Evolutionary conservation across 768 basidiomycete genomes (phyloP), one percentile per base, ranked within the genome.

Genomic region (Tremella fuciformis): DNA sequence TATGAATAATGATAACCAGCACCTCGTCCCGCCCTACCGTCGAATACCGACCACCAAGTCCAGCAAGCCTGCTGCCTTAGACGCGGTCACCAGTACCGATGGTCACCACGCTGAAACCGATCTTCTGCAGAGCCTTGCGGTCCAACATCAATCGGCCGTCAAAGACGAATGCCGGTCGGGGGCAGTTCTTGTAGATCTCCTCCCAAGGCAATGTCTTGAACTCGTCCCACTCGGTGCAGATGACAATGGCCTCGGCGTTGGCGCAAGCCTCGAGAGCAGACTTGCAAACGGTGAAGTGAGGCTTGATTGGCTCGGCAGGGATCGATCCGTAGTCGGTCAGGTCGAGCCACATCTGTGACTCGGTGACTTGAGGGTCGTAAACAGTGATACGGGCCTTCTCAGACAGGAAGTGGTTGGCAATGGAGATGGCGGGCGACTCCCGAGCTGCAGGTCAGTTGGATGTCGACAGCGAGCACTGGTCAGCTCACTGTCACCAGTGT

Each of bases 81-180:
- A 70, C 47, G 56, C 71, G 63, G 64, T 73, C 75, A 51, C 73
- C 75, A 56, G 70, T 75, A 63, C 79, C 79, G 69, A 80, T 79
- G 44, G 73, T 71, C 49, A 71, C 64, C 59, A 81, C 80, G 68
- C 77, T 88, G 85, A 98, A 98, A 39, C 94, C 94, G 71, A 97
- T 96, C 71, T 84, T 76, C 68, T 83, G 83, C 63, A 98, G 81
- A 76, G 84, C 83, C 51, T 85, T 85, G 9, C 84, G 85, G 73
- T 98, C 88, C 44, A 97, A 82, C 70, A 97, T 82, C 61, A 96
- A 80, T 51, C 70, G 70, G 49, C 67, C 70, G 59, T 98, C 94
- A 71, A 97, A 97, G 64, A 99, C 83, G 73, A 96, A 98, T 3
- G 96, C 94, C n/a, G 96, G 96, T 82, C 98, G 96, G 72, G 87